Evolutionary conservation across 768 basidiomycete species (phyloP), one percentile per base, ranked within the genome.

Genomic region (Guyanaporus albipodus): DNA sequence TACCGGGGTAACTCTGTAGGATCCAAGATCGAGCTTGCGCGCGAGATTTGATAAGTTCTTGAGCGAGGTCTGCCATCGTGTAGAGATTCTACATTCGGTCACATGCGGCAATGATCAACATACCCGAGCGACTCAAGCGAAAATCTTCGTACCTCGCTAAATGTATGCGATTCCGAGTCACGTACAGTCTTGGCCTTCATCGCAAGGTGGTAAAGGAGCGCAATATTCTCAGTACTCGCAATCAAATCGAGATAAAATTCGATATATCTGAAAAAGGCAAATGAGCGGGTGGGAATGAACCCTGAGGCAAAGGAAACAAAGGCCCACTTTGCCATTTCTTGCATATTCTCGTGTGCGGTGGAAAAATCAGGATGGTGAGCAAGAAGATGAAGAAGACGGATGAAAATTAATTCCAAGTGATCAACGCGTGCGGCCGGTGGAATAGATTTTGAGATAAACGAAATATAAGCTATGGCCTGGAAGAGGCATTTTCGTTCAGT

Each of bases 281-380:
- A 33, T 27, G 37, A 41, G n/a, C 4, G 8, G 5, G 15, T 51
- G 17, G n/a, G 23, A 28, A 15, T 3, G 6, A 17, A 4, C 14
- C 21, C 8, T 4, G 12, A 37, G 26, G 3, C 38, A 24, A 19
- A 33, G 6, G 22, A 38, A 21, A 31, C 23, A 6, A 17, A 21
- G 8, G 61, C 85, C 37, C 54, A 96, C 92, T 85, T 90, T 19
- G 87, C 82, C 56, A 92, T 84, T 57, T 88, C 85, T 27, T 79
- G 72, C 29, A 94, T 64, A 33, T 83, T 83, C 27, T 88, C 86
- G 29, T 79, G 75, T 3, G 75, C 73, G 35, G 72, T 75, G 17
- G 74, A 76, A 57, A 92, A 94, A 66, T 99, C 96, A 4, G 95
- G 95, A 62, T 99, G 96, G 61, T 96, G 94, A 0, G 93, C 91